Conservation (phyloP, 192 early-diverging fungal genomes). For the Backusella macrospora region DNA sequence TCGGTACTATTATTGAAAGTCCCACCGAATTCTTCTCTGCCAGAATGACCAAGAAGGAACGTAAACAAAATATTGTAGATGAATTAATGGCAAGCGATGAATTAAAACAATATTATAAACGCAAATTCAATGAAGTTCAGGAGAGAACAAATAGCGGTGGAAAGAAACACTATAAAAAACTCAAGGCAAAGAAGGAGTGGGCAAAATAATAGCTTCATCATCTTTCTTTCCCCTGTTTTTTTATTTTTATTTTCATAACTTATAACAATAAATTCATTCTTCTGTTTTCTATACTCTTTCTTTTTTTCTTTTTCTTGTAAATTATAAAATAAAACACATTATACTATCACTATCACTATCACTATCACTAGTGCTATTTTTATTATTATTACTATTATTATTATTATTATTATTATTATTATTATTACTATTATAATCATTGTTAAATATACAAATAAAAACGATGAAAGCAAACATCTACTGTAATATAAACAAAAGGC, state of each 20-base stretch:
- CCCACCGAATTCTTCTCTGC: slow-evolving; percentile 88
- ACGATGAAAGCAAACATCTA: no score
- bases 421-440: no score
- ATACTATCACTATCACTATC: no score
- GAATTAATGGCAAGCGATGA: slow-evolving; percentile 83
- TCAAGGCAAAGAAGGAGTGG: slow-evolving; percentile 33
- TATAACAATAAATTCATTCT: background rate
- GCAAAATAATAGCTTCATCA: background rate
- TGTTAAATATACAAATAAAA: no score
- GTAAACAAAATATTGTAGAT: slow-evolving; percentile 81
- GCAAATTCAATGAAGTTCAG: slow-evolving; percentile 84
- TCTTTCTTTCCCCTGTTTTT: background rate
- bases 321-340: no score
- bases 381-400: no score
- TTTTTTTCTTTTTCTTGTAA: no score
- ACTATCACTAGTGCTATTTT: no score
- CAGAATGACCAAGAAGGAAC: slow-evolving; percentile 85
- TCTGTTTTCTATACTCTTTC: no score
- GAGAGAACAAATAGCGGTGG: slow-evolving; percentile 53
- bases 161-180: slow-evolving; percentile 55
- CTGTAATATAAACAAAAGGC: background rate
- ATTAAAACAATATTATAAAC: slow-evolving; percentile 82
- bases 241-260: background rate
- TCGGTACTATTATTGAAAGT: slow-evolving; percentile 90
- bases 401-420: no score